Percentiles rank a stretch among this genome's conserved stretches.
phyloP scores from a whole-genome alignment of 106 monocot genomes.

The Phalaenopsis equestris region DNA sequence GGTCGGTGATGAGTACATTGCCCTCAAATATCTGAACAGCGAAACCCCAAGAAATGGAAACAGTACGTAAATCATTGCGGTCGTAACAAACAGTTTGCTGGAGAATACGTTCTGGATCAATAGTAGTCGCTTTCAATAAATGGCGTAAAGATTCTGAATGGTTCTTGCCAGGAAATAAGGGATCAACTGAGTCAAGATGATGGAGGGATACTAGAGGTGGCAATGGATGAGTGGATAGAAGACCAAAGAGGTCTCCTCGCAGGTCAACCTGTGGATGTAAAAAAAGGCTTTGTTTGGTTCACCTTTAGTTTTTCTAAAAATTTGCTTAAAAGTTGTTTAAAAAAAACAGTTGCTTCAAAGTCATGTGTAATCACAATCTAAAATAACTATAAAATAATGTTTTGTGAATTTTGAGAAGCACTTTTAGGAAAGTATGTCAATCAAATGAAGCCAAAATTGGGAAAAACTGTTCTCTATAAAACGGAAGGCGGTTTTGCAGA shows the following conservation, averaged over 20 bases:
- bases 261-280: slow-evolving; percentile 53
- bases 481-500: too few relatives aligned
- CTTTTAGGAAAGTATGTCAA: too few relatives aligned
- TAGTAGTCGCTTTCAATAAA: slow-evolving; percentile 39
- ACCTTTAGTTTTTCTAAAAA: too few relatives aligned
- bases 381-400: too few relatives aligned
- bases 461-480: too few relatives aligned
- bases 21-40: slow-evolving; percentile 64
- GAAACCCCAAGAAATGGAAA: slow-evolving; percentile 91
- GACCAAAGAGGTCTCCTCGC: slow-evolving; percentile 59
- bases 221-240: slow-evolving; percentile 71
- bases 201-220: slow-evolving; percentile 68
- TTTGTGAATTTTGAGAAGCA: too few relatives aligned
- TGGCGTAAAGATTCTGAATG: slow-evolving; percentile 30
- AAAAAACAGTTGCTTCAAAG: too few relatives aligned
- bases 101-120: slow-evolving; percentile 49
- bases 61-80: slow-evolving; percentile 10
- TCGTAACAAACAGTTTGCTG: slow-evolving; percentile 88
- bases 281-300: not conserved
- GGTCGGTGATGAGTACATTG: slow-evolving; percentile 48
- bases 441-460: too few relatives aligned
- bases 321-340: too few relatives aligned
- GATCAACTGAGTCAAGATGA: slow-evolving; percentile 60
- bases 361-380: too few relatives aligned
- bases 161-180: slow-evolving; percentile 61